Evolutionary conservation across 2,329 filamentous ascomycete species (phyloP).

Genomic region (Scortechinia acanthostroma): DNA sequence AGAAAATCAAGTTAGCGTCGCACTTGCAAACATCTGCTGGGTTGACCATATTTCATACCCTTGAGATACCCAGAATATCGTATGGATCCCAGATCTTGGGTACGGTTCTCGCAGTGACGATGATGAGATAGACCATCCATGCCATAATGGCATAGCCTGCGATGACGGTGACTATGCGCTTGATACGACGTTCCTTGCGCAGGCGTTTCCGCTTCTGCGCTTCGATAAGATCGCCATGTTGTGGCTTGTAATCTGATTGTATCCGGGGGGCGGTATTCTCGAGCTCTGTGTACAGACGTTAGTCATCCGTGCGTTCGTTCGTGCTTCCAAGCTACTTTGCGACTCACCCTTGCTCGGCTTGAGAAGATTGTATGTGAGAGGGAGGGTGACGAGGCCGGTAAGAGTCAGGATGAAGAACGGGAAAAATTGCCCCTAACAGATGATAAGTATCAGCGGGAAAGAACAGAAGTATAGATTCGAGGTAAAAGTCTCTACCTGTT

Average conservation of each 20-base stretch:
- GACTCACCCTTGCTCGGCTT: constrained; percentile 51
- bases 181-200: constrained; percentile 81
- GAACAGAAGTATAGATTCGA: constrained; percentile 2
- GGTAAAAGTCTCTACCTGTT: constrained; percentile 52
- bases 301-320: background rate
- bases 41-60: constrained; percentile 36
- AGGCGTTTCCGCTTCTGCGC: constrained; percentile 78
- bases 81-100: constrained; percentile 94
- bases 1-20: constrained; percentile 4
- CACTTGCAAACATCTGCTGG: background rate
- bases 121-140: constrained; percentile 86
- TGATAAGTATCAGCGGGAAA: background rate
- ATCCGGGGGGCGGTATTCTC: constrained; percentile 78
- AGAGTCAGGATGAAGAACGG: constrained; percentile 96
- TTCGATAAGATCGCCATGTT: constrained; percentile 78
- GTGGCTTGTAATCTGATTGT: constrained; percentile 71
- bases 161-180: constrained; percentile 71
- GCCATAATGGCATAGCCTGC: constrained; percentile 77
- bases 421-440: constrained; percentile 80
- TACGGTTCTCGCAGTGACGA: constrained; percentile 63
- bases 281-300: constrained; percentile 34
- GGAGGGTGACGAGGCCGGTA: constrained; percentile 77
- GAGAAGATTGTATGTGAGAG: constrained; percentile 81
- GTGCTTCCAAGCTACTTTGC: background rate
- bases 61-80: constrained; percentile 80